Evolutionary conservation across 352 stramenopile species (phyloP).

Genomic region (Peronospora destructor): DNA sequence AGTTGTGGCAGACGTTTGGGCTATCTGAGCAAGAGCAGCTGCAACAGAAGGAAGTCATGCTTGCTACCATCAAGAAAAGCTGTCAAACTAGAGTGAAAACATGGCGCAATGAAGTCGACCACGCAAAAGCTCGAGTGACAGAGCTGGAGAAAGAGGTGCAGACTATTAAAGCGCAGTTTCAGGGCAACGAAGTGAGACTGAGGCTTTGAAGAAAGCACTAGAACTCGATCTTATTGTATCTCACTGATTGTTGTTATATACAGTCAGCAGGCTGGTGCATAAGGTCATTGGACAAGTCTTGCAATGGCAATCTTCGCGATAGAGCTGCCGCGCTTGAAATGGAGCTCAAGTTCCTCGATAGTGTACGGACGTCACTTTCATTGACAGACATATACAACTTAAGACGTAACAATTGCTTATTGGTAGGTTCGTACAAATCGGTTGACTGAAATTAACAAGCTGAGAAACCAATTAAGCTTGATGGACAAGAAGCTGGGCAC

Average conservation of each 20-base stretch:
- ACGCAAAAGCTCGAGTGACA: slow-evolving; percentile 4
- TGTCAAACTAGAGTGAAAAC: slow-evolving; percentile 6
- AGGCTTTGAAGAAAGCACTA: not conserved
- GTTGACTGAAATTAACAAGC: slow-evolving; percentile 17
- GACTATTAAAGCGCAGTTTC: slow-evolving; percentile 27
- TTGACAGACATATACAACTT: not conserved
- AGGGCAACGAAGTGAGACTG: slow-evolving; percentile 24
- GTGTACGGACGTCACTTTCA: slow-evolving; percentile 14
- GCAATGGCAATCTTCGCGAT: slow-evolving; percentile 23
- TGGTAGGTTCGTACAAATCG: slow-evolving; percentile 21
- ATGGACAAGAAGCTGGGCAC: slow-evolving; percentile 29
- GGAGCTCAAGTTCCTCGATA: slow-evolving; percentile 36
- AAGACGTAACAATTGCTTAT: not conserved
- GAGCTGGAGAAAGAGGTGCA: slow-evolving; percentile 34
- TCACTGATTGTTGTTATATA: not conserved
- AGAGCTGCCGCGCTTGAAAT: slow-evolving; percentile 30
- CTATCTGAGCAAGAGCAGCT: slow-evolving; percentile 24
- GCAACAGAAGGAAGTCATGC: slow-evolving; percentile 24
- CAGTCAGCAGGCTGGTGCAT: slow-evolving; percentile 19
- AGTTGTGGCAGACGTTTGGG: slow-evolving; percentile 32
- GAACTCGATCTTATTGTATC: not conserved
- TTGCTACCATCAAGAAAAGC: slow-evolving; percentile 20
- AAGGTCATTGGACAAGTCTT: slow-evolving; percentile 11
- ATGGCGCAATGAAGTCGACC: slow-evolving; percentile 17
- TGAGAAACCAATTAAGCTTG: slow-evolving; percentile 13